Evolutionary conservation across 306 rosid genomes (phyloP), one percentile per base, ranked within the genome.

Genomic region (Acacia acuminata): DNA sequence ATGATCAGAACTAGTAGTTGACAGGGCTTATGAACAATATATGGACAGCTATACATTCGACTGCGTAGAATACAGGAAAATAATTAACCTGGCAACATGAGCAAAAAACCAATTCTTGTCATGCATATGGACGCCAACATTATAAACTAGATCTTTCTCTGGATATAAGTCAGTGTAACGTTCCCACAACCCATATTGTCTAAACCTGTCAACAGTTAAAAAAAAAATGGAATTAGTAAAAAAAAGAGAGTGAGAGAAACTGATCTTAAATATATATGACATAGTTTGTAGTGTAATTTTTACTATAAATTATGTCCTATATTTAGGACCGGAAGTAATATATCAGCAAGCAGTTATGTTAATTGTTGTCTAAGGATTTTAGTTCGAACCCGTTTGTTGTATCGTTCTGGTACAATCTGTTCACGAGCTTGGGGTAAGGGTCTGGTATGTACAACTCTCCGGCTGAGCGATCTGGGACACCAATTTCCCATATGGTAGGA

Each of bases 401-500:
- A 2, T 58, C 34, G 1, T 60, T 25, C 17, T 5, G 19, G 75
- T 71, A 91, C 20, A 94, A 68, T 3, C 7, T 70, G 81, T 93
- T 94, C 48, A 43, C 10, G 48, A 88, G 88, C 3, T 55, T 77
- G 2, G 98, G 89, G 24, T 83, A 8, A 2, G 98, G 88, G 17
- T 87, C 87, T 20, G 98, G 98, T 43, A 96, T 42, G 40, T 17
- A 82, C 55, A 90, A 93, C 81, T 96, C 98, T 0, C 81, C 85
- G 0, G 99, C 97, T 14, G 89, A 60, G 10, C 98, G 94, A 77
- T 96, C 99, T 1, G 99, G 98, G 71, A 91, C 22, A 56, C 99
- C 98, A 12, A 96, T 96, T 78, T 93, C 98, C 99, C 97, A 96
- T 0, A 93, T 71, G 13, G 96, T 93, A 0, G 94, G 88, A 7